Conservation (phyloP, 176 grass and related monocot species). For the Hordeum vulgare region DNA sequence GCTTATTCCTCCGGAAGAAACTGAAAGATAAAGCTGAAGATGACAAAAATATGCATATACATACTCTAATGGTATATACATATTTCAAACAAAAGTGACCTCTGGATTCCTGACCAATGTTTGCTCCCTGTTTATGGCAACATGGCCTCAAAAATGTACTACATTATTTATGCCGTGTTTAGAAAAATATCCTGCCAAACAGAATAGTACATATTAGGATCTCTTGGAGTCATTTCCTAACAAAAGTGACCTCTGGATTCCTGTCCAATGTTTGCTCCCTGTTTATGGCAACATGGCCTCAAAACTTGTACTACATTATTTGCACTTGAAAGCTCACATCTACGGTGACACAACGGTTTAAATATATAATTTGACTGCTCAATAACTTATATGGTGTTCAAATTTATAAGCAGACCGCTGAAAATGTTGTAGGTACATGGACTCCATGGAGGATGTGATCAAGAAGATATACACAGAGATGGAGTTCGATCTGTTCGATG, state of each 20-base stretch:
- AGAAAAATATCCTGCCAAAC: background rate
- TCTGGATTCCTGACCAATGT: too few relatives aligned
- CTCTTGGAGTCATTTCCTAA: background rate
- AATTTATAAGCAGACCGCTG: background rate
- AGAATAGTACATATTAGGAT: background rate
- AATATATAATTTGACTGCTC: background rate
- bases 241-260: background rate
- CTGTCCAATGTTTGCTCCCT: background rate
- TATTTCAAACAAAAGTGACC: too few relatives aligned
- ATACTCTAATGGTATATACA: background rate
- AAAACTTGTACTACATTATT: background rate
- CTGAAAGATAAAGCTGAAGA: background rate
- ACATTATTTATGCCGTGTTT: too few relatives aligned
- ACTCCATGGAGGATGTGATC: conserved; percentile 54
- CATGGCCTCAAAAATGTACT: too few relatives aligned
- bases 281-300: background rate
- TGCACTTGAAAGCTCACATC: background rate
- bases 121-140: too few relatives aligned
- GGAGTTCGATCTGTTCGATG: conserved; percentile 87
- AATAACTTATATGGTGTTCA: background rate
- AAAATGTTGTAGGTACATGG: conserved; percentile 51
- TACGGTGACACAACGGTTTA: background rate
- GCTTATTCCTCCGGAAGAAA: background rate
- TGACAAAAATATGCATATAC: background rate
- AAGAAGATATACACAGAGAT: conserved; percentile 77